Percentiles rank a stretch among this genome's conserved stretches.
Evolutionary conservation across 1,284 basidiomycete genomes (phyloP).

Genomic region (Tilletia horrida): DNA sequence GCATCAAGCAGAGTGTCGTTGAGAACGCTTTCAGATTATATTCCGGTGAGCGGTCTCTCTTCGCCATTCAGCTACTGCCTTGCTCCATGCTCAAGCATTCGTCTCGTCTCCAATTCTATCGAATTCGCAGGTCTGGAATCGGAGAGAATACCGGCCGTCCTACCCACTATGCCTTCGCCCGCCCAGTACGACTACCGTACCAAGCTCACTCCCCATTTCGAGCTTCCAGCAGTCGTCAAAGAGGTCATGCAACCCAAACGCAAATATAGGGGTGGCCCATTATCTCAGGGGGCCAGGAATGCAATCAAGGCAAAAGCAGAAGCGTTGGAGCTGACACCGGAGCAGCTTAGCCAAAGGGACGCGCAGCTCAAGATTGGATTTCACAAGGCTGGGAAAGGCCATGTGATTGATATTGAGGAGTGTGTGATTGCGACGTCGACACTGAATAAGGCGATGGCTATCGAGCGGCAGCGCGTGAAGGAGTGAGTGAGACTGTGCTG

Average conservation of each 20-base stretch:
- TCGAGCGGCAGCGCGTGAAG: slow-evolving; percentile 67
- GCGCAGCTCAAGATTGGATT: slow-evolving; percentile 78
- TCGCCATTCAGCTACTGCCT: no score
- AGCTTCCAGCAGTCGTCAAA: slow-evolving; percentile 65
- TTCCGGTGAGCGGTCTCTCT: slow-evolving; percentile 24
- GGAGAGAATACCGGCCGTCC: slow-evolving; percentile 66
- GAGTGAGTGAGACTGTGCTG: slow-evolving; percentile 63
- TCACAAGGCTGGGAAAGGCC: slow-evolving; percentile 71
- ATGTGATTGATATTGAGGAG: slow-evolving; percentile 91
- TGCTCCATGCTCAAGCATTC: slow-evolving; percentile 3
- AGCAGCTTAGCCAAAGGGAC: slow-evolving; percentile 28
- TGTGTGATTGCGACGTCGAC: slow-evolving; percentile 85
- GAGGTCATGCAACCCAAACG: slow-evolving; percentile 34
- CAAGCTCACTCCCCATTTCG: slow-evolving; percentile 95
- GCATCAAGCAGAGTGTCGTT: slow-evolving; percentile 82
- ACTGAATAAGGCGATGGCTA: slow-evolving; percentile 69
- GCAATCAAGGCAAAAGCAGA: slow-evolving; percentile 52
- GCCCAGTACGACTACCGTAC: slow-evolving; percentile 88
- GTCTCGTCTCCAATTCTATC: background rate
- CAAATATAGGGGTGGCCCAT: slow-evolving; percentile 46
- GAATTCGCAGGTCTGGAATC: slow-evolving; percentile 59
- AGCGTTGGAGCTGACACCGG: slow-evolving; percentile 27
- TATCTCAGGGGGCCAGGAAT: slow-evolving; percentile 10
- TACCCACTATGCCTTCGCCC: slow-evolving; percentile 78
- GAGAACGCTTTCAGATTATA: slow-evolving; percentile 67